phyloP scores from a whole-genome alignment of 768 basidiomycete genomes.

The Tylopilus cervinicoccineus region DNA sequence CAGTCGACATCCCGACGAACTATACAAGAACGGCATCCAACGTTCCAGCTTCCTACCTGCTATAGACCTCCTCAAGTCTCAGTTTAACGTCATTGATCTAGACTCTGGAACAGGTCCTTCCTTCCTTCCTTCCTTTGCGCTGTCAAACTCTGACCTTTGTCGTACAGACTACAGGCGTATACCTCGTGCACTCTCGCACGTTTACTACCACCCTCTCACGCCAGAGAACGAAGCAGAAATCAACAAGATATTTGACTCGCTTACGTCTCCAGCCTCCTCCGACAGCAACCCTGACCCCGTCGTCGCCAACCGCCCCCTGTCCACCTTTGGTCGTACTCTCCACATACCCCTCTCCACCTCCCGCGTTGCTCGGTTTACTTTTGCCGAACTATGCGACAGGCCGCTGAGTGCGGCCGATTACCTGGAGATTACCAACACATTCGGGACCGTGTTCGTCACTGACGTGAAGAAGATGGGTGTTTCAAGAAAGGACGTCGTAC shows the following conservation, averaged over 20 bases:
- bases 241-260: slow-evolving; percentile 75
- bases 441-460: slow-evolving; percentile 82
- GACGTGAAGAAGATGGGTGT: slow-evolving; percentile 89
- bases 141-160: background rate
- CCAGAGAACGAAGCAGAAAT: slow-evolving; percentile 65
- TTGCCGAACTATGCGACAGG: slow-evolving; percentile 81
- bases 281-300: slow-evolving; percentile 41
- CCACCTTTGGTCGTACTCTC: slow-evolving; percentile 89
- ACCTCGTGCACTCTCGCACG: slow-evolving; percentile 88
- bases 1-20: slow-evolving; percentile 94
- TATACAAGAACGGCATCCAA: slow-evolving; percentile 99
- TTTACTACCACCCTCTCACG: slow-evolving; percentile 84
- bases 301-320: slow-evolving; percentile 57
- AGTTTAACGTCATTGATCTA: slow-evolving; percentile 85
- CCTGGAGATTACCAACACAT: slow-evolving; percentile 85
- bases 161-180: slow-evolving; percentile 86
- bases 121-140: slow-evolving; percentile 13
- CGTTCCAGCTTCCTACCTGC: slow-evolving; percentile 91
- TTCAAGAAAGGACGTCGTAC: slow-evolving; percentile 80
- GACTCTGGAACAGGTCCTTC: slow-evolving; percentile 86
- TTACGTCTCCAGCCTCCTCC: slow-evolving; percentile 47
- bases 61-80: slow-evolving; percentile 87
- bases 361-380: slow-evolving; percentile 80
- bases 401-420: slow-evolving; percentile 96
- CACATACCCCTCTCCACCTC: slow-evolving; percentile 75